Conservation (phyloP, 2,329 filamentous ascomycete species). For the Stachybotrys chlorohalonatus region DNA sequence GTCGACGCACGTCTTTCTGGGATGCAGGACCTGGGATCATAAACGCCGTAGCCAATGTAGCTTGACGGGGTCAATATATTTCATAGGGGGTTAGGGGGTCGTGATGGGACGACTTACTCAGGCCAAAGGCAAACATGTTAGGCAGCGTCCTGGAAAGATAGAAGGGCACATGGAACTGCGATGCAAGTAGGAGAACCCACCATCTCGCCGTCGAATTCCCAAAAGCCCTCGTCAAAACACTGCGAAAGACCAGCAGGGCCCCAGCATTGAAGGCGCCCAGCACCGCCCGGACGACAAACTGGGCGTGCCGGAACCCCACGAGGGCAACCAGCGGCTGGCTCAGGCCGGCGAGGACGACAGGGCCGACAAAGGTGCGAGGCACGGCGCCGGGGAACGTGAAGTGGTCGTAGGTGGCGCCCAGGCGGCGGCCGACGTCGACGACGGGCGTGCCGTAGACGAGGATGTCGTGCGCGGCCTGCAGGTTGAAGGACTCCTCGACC, state of each 20-base stretch:
- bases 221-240: conserved; percentile 55
- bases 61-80: conserved; percentile 26
- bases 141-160: conserved; percentile 88
- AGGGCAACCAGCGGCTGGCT: conserved; percentile 56
- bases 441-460: conserved; percentile 68
- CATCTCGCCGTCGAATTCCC: conserved; percentile 63
- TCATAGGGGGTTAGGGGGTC: not conserved
- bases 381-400: conserved; percentile 84
- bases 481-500: conserved; percentile 97
- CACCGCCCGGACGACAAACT: conserved; percentile 60
- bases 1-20: conserved; percentile 27
- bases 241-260: conserved; percentile 57
- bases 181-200: conserved; percentile 69
- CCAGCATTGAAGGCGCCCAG: conserved; percentile 69
- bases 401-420: conserved; percentile 72
- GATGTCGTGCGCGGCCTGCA: conserved; percentile 89
- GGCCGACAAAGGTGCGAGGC: conserved; percentile 80
- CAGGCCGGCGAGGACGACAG: conserved; percentile 65
- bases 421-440: conserved; percentile 33
- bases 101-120: conserved; percentile 49
- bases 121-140: conserved; percentile 90
- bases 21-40: conserved; percentile 25
- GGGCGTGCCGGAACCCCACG: conserved; percentile 45
- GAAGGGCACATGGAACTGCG: conserved; percentile 88
- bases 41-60: conserved; percentile 53